Conservation (phyloP, 805 yeast genomes). For the Lachancea nothofagi region DNA sequence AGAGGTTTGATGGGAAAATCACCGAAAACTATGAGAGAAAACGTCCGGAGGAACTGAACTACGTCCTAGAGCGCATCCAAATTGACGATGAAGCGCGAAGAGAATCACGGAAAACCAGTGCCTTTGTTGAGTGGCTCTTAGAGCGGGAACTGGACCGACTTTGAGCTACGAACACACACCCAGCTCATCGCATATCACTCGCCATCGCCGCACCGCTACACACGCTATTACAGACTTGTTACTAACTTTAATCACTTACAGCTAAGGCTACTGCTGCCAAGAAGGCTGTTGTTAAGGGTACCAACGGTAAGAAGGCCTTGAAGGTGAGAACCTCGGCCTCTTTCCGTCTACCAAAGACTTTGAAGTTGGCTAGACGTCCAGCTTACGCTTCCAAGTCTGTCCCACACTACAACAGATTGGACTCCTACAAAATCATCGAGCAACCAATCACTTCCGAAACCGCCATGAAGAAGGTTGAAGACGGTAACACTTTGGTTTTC, state of each 20-base stretch:
- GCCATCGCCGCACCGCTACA: too few species aligned
- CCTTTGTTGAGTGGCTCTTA: too few species aligned
- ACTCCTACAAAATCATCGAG: slow-evolving; percentile 89
- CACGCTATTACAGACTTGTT: too few species aligned
- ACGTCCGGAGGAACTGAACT: too few species aligned
- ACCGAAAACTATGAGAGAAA: too few species aligned
- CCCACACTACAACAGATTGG: slow-evolving; percentile 96
- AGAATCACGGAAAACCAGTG: too few species aligned
- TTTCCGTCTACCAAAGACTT: slow-evolving; percentile 97
- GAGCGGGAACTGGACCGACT: too few species aligned
- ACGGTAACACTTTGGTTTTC: slow-evolving; percentile 98
- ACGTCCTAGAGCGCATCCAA: too few species aligned
- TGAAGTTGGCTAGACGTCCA: slow-evolving; percentile 90
- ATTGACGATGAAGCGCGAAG: too few species aligned
- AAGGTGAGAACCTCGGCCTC: slow-evolving; percentile 94
- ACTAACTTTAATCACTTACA: slow-evolving; percentile 28
- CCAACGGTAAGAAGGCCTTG: slow-evolving; percentile 81
- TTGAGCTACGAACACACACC: too few species aligned
- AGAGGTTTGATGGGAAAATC: too few species aligned
- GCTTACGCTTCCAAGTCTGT: slow-evolving; percentile 92
- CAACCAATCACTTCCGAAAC: slow-evolving; percentile 97
- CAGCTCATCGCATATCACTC: too few species aligned
- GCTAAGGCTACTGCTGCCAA: slow-evolving; percentile 94
- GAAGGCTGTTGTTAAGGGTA: slow-evolving; percentile 98
- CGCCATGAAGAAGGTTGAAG: slow-evolving; percentile 99